These are phyloP conservation scores for Candida anglica DNA, from an alignment of 805 yeast species.

Conservation along the genomic window DNA sequence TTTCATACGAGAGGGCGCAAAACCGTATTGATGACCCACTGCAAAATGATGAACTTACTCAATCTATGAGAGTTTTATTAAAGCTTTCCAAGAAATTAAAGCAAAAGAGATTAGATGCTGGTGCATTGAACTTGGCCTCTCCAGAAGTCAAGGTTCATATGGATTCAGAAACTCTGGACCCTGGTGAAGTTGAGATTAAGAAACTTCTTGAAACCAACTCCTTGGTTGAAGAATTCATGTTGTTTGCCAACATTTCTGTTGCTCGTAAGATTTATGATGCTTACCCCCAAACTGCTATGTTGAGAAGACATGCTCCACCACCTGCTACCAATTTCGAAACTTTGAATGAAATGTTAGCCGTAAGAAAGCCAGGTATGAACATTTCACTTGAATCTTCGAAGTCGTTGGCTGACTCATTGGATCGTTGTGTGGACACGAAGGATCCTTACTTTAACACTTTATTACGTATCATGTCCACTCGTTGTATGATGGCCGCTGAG, in stretches of 20 bases:
- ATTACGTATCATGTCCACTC: constrained; percentile 92
- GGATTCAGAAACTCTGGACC: constrained; percentile 97
- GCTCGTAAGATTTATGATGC: constrained; percentile 90
- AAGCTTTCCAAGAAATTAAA: constrained; percentile 78
- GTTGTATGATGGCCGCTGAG: constrained; percentile 99
- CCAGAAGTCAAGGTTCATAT: constrained; percentile 97
- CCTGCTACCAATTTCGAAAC: constrained; percentile 90
- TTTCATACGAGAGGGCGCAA: constrained; percentile 93
- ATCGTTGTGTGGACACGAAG: constrained; percentile 73
- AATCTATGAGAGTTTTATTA: constrained; percentile 82
- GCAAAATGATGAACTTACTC: constrained; percentile 78
- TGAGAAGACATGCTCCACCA: constrained; percentile 97
- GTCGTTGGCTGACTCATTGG: constrained; percentile 90
- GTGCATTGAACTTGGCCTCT: constrained; percentile 94
- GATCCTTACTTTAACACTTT: constrained; percentile 93
- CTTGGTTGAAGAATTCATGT: constrained; percentile 96
- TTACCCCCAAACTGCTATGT: constrained; percentile 97
- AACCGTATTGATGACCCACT: constrained; percentile 75
- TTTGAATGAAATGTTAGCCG: constrained; percentile 82
- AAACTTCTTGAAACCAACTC: constrained; percentile 88
- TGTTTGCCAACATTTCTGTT: constrained; percentile 93
- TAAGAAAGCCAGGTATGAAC: constrained; percentile 64
- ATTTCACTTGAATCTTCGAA: constrained; percentile 82
- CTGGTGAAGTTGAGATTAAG: constrained; percentile 91
- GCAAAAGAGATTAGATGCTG: constrained; percentile 84